A percentile compares a stretch with the other conserved stretches of the same genome.
These are phyloP conservation scores for Staphylotrichum longicolle DNA, from an alignment of 495 filamentous ascomycete genomes.

Conservation along the genomic window DNA sequence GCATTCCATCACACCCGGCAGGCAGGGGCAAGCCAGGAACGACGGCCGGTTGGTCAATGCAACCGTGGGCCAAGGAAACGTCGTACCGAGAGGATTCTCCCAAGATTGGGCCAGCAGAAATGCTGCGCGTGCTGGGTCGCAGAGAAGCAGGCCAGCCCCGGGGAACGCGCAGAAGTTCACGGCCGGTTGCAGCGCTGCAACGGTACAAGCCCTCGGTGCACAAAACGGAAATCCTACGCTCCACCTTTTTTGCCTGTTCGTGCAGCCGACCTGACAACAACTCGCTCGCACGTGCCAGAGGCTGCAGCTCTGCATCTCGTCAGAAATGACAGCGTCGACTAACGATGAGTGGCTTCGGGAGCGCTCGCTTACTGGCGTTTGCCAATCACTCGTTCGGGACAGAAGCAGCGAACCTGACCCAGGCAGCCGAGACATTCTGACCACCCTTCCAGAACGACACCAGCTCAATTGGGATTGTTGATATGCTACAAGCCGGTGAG, in stretches of 20 bases:
- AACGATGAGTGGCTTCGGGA: constrained; percentile 10
- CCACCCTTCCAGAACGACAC: constrained; percentile 8
- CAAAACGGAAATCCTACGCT: background rate
- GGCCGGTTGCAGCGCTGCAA: constrained; percentile 4
- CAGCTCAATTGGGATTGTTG: constrained; percentile 8
- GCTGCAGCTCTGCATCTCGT: constrained; percentile 14
- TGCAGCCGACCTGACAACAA: background rate
- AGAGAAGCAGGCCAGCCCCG: background rate
- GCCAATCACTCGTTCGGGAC: background rate
- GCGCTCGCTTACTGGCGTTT: constrained; percentile 9
- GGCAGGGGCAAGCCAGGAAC: constrained; percentile 3
- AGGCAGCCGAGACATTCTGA: constrained; percentile 18
- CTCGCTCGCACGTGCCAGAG: constrained; percentile 5
- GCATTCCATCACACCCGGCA: constrained; percentile 1
- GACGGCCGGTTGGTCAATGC: constrained; percentile 5
- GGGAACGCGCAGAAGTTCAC: background rate
- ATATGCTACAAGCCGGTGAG: background rate
- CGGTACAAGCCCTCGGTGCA: background rate
- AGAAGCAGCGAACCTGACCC: background rate
- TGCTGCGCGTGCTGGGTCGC: background rate
- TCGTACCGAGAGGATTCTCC: constrained; percentile 15
- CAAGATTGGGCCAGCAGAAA: constrained; percentile 9
- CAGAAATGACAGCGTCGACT: constrained; percentile 2
- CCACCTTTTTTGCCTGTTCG: background rate
- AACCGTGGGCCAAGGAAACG: background rate